A percentile compares a stretch with the other conserved stretches of the same genome.
phyloP scores from a whole-genome alignment of 805 yeast genomes.

The Wickerhamiella spandovensis region DNA sequence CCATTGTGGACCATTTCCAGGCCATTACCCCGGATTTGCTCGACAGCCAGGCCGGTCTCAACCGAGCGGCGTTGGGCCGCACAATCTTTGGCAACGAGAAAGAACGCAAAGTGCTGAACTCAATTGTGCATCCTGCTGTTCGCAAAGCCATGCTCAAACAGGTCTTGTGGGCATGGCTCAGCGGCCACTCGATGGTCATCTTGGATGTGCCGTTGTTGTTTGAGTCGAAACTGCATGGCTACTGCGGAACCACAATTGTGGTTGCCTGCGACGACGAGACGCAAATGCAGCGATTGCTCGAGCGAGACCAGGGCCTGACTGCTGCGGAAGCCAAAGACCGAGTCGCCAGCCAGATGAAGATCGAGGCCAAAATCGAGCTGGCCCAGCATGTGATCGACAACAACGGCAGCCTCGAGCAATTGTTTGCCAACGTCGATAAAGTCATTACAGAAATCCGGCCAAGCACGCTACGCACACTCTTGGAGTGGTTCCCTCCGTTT shows the following conservation, averaged over 20 bases:
- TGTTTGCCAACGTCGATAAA: slow-evolving; percentile 32
- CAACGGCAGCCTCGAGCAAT: slow-evolving; percentile 31
- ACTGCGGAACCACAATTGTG: slow-evolving; percentile 61
- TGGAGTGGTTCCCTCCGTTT: slow-evolving; percentile 2
- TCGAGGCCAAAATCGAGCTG: slow-evolving; percentile 37
- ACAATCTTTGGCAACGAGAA: slow-evolving; percentile 60
- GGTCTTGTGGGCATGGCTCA: slow-evolving; percentile 43
- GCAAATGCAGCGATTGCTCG: slow-evolving; percentile 51
- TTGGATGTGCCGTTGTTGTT: slow-evolving; percentile 85
- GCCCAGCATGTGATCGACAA: slow-evolving; percentile 65
- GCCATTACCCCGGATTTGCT: slow-evolving; percentile 37
- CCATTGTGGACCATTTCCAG: slow-evolving; percentile 49
- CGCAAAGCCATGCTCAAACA: slow-evolving; percentile 48
- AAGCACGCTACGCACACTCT: not conserved
- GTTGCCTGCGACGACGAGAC: slow-evolving; percentile 45
- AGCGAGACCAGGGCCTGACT: slow-evolving; percentile 55
- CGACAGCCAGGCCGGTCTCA: slow-evolving; percentile 34
- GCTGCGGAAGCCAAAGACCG: slow-evolving; percentile 57
- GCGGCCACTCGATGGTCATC: slow-evolving; percentile 46
- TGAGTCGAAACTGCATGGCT: slow-evolving; percentile 56
- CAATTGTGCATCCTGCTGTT: slow-evolving; percentile 81
- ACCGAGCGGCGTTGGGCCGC: slow-evolving; percentile 63
- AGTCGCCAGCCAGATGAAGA: slow-evolving; percentile 64
- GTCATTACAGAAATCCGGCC: slow-evolving; percentile 21
- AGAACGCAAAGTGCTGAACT: slow-evolving; percentile 48